Base-by-base conservation (phyloP, 2,329 filamentous ascomycete genomes). In the Pseudocercospora cruenta region DNA sequence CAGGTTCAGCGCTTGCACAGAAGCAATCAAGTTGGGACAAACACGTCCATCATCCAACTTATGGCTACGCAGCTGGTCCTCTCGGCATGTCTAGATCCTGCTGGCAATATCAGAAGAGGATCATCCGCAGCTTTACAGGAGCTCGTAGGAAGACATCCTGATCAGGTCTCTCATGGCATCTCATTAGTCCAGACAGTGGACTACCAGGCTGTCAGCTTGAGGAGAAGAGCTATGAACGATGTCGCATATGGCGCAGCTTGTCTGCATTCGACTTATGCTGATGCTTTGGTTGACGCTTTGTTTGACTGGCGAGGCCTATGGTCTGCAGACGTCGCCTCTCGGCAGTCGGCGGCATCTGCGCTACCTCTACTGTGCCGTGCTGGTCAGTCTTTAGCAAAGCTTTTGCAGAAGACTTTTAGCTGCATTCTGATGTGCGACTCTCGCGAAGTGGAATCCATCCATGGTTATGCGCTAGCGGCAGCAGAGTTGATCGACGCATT, bases 41-140 rank as follows among this genome's bases (percentile, higher is more conserved):
- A 53, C 12, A 58, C 61, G 5, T 71, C 73, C 1, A 72, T 77
- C 19, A 74, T 94, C 16, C 79, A 95, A 60, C 83, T 91, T 9
- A 82, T 99, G 9, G 94, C 92, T 0, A 90, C 90, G 0, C 90
- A 96, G 73, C 84, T 99, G 14, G 87, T 96, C 0, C 87, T 91
- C 12, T 88, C 92, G 1, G 93, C 92, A 5, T 95, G 90, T 69
- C 84, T 97, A 6, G 95, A 99, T 75, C 90, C 94, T 1, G 90
- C 92, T 10, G 95, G 95, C 3, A 99, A 99, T 72, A 97, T 99
- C 72, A 87, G 95, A 60, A 88, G 95, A 70, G 95, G 94, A 3
- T 90, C 94, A 31, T 98, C 95, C 26, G 95, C 95, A 51, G 95
- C 95, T 1, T 81, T 99, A 43, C 95, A 99, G 76, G 95, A 99